These are phyloP conservation scores for Aspergillus latus DNA, from an alignment of 2,329 filamentous ascomycete genomes.

Conservation along the genomic window DNA sequence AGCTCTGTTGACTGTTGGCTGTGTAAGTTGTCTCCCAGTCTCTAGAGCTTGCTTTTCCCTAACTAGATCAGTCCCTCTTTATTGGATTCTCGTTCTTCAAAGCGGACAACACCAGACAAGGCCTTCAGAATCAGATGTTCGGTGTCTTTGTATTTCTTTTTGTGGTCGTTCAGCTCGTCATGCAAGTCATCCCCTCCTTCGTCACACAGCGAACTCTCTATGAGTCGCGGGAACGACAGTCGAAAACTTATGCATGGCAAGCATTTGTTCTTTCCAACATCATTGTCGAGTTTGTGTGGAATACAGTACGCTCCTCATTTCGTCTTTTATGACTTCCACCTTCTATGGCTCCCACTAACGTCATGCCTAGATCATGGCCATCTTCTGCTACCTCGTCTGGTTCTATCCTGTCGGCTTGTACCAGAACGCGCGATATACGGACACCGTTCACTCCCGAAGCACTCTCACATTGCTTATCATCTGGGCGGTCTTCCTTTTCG, in stretches of 20 bases:
- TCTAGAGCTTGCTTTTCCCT: neutral
- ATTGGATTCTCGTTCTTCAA: conserved; percentile 79
- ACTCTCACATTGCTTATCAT: neutral
- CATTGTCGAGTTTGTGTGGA: conserved; percentile 78
- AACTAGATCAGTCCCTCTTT: conserved; percentile 56
- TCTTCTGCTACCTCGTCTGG: conserved; percentile 72
- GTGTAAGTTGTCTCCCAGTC: neutral
- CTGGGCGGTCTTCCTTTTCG: conserved; percentile 55
- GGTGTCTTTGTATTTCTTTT: conserved; percentile 77
- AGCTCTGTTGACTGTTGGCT: neutral
- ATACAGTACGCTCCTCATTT: conserved; percentile 51
- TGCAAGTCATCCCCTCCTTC: conserved; percentile 72
- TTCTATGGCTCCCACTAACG: neutral
- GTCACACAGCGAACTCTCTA: conserved; percentile 78
- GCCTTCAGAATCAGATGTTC: conserved; percentile 82
- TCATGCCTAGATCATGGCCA: conserved; percentile 63
- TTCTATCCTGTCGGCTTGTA: conserved; percentile 55
- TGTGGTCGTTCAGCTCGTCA: conserved; percentile 56
- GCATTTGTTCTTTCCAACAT: conserved; percentile 82
- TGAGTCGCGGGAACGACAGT: conserved; percentile 79
- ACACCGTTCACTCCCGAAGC: neutral
- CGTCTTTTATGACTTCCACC: neutral
- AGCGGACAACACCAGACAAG: conserved; percentile 69
- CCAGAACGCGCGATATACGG: conserved; percentile 1
- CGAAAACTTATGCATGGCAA: conserved; percentile 82